These are phyloP conservation scores for Clonostachys solani DNA, from an alignment of 2,329 filamentous ascomycete genomes.

Conservation along the genomic window DNA sequence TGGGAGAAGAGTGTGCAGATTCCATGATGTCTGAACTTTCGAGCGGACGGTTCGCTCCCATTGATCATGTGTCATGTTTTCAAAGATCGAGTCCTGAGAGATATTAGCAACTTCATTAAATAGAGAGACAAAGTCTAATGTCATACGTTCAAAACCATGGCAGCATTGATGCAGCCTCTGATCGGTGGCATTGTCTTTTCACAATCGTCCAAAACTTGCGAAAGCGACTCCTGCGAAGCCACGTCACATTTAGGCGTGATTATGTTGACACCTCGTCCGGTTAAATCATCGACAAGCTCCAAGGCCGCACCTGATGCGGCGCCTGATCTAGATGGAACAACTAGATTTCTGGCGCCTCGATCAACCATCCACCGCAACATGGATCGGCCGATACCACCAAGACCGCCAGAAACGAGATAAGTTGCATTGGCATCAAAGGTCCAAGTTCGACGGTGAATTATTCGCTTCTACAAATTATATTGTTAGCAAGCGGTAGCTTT, in stretches of 20 bases:
- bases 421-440: background rate
- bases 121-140: no score
- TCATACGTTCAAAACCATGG: constrained; percentile 16
- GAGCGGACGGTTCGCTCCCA: constrained; percentile 16
- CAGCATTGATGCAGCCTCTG: constrained; percentile 10
- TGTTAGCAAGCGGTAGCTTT: background rate
- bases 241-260: background rate
- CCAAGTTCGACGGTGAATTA: background rate
- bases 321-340: background rate
- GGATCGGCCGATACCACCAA: background rate
- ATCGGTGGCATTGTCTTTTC: constrained; percentile 8
- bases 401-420: background rate
- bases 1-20: constrained; percentile 13
- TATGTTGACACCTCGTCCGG: background rate
- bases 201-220: background rate
- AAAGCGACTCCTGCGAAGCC: background rate
- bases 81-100: constrained; percentile 10
- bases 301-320: background rate
- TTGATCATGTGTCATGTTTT: constrained; percentile 16
- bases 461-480: background rate
- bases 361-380: background rate
- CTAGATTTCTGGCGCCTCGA: constrained; percentile 2
- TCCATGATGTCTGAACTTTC: constrained; percentile 22
- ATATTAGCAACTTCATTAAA: constrained; percentile 35
- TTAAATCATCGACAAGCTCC: background rate